phyloP scores from a whole-genome alignment of 2,329 filamentous ascomycete genomes.

The Lomentospora prolificans region DNA sequence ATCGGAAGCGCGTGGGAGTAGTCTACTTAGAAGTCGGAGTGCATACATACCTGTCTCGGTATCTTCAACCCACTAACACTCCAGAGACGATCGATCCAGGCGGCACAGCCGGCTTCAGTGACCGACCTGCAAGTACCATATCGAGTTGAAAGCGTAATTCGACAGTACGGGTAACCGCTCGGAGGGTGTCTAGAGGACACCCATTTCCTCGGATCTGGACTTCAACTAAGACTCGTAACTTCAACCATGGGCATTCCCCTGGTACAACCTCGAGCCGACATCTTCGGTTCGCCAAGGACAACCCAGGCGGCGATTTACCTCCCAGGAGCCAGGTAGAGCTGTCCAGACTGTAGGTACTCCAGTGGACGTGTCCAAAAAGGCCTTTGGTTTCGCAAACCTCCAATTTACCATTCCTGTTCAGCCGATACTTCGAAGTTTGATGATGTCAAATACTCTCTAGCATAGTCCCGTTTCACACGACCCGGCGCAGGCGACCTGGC shows the following conservation, averaged over 20 bases:
- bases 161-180: too few relatives aligned
- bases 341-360: background rate
- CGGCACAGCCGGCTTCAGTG: too few relatives aligned
- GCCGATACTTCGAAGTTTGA: background rate
- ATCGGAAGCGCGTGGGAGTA: too few relatives aligned
- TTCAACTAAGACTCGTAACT: background rate
- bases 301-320: background rate
- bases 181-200: too few relatives aligned
- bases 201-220: background rate
- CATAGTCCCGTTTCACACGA: background rate
- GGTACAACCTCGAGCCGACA: background rate
- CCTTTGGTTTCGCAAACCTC: too few relatives aligned
- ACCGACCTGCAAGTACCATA: too few relatives aligned
- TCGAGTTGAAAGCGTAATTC: too few relatives aligned
- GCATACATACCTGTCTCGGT: too few relatives aligned
- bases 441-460: background rate
- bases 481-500: background rate
- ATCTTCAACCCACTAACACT: too few relatives aligned
- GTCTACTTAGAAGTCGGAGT: too few relatives aligned
- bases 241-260: background rate
- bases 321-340: background rate
- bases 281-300: background rate
- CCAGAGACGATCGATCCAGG: too few relatives aligned
- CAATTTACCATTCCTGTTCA: background rate
- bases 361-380: background rate